Percentiles rank a stretch among this genome's conserved stretches.
Conservation (phyloP, 371 early-diverging fungal species). For the Batkoa obscura region DNA sequence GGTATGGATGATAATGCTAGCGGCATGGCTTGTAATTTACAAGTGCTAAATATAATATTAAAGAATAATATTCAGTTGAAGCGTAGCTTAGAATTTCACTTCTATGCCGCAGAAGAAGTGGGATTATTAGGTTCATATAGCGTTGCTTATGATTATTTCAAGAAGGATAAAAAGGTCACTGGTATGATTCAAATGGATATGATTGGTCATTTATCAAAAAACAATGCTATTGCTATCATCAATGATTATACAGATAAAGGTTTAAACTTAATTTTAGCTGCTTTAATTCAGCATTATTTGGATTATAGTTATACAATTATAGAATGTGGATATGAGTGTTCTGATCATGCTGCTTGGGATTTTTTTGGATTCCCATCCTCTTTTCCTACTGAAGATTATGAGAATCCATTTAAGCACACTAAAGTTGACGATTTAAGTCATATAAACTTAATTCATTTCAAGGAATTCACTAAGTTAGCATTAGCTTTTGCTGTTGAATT, state of each 20-base stretch:
- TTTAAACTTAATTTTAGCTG: constrained; percentile 43
- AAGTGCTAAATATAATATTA: constrained; percentile 59
- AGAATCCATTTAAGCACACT: constrained; percentile 43
- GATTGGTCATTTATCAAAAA: constrained; percentile 57
- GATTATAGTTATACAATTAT: not conserved
- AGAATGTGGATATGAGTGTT: constrained; percentile 51
- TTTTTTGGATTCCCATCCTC: constrained; percentile 60
- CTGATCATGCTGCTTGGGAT: constrained; percentile 83
- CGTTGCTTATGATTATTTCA: constrained; percentile 47
- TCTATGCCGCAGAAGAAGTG: constrained; percentile 79
- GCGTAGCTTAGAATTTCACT: constrained; percentile 89
- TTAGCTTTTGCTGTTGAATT: constrained; percentile 77
- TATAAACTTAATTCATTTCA: constrained; percentile 61
- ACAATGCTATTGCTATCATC: constrained; percentile 47
- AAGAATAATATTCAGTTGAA: constrained; percentile 45
- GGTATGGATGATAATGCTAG: constrained; percentile 83
- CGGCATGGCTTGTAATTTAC: constrained; percentile 72
- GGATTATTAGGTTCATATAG: constrained; percentile 78
- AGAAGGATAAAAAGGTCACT: constrained; percentile 27
- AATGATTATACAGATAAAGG: constrained; percentile 56
- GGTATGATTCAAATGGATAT: constrained; percentile 61
- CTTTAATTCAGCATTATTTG: constrained; percentile 17
- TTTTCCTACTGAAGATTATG: constrained; percentile 54
- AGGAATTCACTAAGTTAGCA: constrained; percentile 60
- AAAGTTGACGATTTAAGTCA: constrained; percentile 38